Conservation (phyloP, 495 filamentous ascomycete species). For the Penicillium cinerascens region DNA sequence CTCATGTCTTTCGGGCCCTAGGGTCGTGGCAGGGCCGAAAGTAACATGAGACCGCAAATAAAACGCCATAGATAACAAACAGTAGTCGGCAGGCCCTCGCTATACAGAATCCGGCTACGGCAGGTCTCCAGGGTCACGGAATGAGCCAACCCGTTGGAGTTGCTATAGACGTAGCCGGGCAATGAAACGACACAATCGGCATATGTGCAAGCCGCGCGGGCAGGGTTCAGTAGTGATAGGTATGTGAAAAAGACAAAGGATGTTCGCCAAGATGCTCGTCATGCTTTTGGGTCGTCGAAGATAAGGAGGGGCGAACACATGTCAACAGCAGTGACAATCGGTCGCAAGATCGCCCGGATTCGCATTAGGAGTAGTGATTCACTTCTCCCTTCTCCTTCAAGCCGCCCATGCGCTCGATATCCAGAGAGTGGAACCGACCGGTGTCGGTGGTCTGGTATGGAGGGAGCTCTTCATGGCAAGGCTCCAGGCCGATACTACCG, state of each 20-base stretch:
- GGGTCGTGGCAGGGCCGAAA: constrained; percentile 42
- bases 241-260: constrained; percentile 27
- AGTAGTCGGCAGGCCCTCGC: constrained; percentile 31
- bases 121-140: neutral
- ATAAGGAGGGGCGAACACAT: neutral
- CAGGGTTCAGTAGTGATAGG: constrained; percentile 18
- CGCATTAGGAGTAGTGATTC: constrained; percentile 34
- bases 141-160: neutral
- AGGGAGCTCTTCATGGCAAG: constrained; percentile 75
- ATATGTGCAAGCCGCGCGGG: constrained; percentile 39
- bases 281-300: constrained; percentile 39
- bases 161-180: constrained; percentile 5
- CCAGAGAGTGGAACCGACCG: constrained; percentile 82
- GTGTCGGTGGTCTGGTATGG: constrained; percentile 77
- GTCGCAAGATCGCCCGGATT: neutral
- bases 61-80: constrained; percentile 26
- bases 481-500: constrained; percentile 80
- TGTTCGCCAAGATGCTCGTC: constrained; percentile 35
- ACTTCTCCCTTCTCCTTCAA: constrained; percentile 77
- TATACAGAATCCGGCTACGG: constrained; percentile 29
- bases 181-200: constrained; percentile 15
- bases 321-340: constrained; percentile 5
- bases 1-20: constrained; percentile 38
- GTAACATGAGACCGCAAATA: constrained; percentile 29
- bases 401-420: constrained; percentile 92